Evolutionary conservation across 2,329 filamentous ascomycete genomes (phyloP).

Genomic region (Aulographum hederae): DNA sequence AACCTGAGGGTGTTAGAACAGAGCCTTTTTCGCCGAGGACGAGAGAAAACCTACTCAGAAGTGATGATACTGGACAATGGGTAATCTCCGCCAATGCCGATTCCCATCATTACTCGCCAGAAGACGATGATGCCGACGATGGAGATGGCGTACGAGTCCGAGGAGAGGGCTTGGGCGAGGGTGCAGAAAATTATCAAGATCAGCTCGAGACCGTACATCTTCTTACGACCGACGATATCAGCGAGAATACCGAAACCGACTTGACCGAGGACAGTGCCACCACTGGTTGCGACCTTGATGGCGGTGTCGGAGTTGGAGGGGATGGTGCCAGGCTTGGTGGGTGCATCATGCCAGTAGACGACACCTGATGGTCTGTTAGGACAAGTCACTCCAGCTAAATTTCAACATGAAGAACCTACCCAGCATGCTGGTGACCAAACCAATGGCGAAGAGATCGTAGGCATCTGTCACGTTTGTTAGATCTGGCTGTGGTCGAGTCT

Average conservation of each 20-base stretch:
- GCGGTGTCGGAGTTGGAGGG: slow-evolving; percentile 54
- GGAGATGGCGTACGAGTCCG: slow-evolving; percentile 15
- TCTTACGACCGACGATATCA: slow-evolving; percentile 10
- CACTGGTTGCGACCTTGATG: slow-evolving; percentile 72
- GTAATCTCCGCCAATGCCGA: slow-evolving; percentile 7
- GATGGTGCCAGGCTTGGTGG: slow-evolving; percentile 27
- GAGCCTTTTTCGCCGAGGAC: slow-evolving; percentile 5
- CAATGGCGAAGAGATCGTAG: slow-evolving; percentile 55
- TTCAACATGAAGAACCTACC: no score
- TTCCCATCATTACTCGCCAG: slow-evolving; percentile 14
- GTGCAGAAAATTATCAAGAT: slow-evolving; percentile 21
- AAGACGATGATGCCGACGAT: slow-evolving; percentile 21
- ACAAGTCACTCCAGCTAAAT: no score
- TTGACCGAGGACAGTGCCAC: slow-evolving; percentile 70
- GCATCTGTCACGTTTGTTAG: no score
- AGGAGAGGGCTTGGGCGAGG: slow-evolving; percentile 18
- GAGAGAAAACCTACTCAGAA: slow-evolving; percentile 5
- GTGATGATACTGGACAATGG: slow-evolving; percentile 6
- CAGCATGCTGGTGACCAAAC: slow-evolving; percentile 55
- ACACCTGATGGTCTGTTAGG: no score
- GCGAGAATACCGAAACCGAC: slow-evolving; percentile 50
- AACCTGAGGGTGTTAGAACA: slow-evolving; percentile 2
- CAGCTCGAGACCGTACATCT: slow-evolving; percentile 13
- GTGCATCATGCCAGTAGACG: slow-evolving; percentile 45
- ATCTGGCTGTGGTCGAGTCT: no score